phyloP scores from a whole-genome alignment of 352 stramenopile genomes.

The Phytophthora pini region DNA sequence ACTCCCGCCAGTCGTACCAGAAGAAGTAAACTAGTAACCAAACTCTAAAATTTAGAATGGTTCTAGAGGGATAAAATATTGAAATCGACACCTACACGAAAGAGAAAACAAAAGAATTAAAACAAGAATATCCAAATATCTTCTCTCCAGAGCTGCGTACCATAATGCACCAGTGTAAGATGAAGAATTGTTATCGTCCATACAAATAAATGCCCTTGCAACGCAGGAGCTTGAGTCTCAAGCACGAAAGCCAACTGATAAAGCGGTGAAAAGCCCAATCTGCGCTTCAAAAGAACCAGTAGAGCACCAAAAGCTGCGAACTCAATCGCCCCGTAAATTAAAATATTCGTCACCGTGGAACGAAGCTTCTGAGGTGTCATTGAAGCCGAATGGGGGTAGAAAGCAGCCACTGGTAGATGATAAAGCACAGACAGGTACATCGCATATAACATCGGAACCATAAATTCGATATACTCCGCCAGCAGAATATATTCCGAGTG shows the following conservation, averaged over 20 bases:
- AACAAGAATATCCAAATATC: background rate
- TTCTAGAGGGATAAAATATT: slow-evolving; percentile 12
- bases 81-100: slow-evolving; percentile 18
- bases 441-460: slow-evolving; percentile 29
- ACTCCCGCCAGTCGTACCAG: slow-evolving; percentile 15
- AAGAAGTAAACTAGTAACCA: slow-evolving; percentile 5
- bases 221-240: slow-evolving; percentile 26
- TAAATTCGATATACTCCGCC: slow-evolving; percentile 40
- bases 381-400: slow-evolving; percentile 26
- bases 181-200: slow-evolving; percentile 40
- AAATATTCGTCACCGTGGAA: slow-evolving; percentile 7
- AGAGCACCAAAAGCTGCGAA: slow-evolving; percentile 20
- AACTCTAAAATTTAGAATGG: slow-evolving; percentile 1
- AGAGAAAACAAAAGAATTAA: background rate
- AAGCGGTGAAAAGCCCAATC: slow-evolving; percentile 31
- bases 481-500: slow-evolving; percentile 35
- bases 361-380: slow-evolving; percentile 13
- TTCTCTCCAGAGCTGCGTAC: slow-evolving; percentile 11
- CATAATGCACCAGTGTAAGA: slow-evolving; percentile 35
- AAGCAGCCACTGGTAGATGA: slow-evolving; percentile 26
- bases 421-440: slow-evolving; percentile 27
- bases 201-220: slow-evolving; percentile 35
- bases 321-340: slow-evolving; percentile 30
- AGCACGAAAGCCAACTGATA: slow-evolving; percentile 48
- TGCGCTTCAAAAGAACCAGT: slow-evolving; percentile 16